phyloP scores from a whole-genome alignment of 225 moss, liverwort and hornwort genomes.

The Polytrichum commune region DNA sequence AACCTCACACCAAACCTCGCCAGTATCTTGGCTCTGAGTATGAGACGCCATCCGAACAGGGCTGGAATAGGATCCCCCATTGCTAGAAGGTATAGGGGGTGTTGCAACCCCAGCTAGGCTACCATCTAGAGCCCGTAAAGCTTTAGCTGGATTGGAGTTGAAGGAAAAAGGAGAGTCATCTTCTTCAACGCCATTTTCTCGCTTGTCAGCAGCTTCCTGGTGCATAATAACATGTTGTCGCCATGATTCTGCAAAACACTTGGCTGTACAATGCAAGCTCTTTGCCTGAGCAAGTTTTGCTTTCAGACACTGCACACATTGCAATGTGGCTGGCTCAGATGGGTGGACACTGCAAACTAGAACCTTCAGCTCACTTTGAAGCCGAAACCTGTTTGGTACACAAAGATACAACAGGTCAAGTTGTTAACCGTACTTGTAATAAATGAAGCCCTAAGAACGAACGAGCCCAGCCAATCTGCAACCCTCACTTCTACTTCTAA shows the following conservation, averaged over 20 bases:
- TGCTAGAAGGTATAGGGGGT: slow-evolving; percentile 19
- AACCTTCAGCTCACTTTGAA: slow-evolving; percentile 91
- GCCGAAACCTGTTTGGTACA: slow-evolving; percentile 78
- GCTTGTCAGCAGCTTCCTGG: slow-evolving; percentile 78
- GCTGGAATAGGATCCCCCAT: slow-evolving; percentile 64
- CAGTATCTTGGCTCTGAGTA: slow-evolving; percentile 53
- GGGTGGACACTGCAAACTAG: slow-evolving; percentile 93
- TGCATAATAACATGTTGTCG: slow-evolving; percentile 90
- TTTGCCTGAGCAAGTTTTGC: slow-evolving; percentile 82
- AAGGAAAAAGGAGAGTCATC: slow-evolving; percentile 58
- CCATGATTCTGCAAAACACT: slow-evolving; percentile 98
- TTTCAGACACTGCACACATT: slow-evolving; percentile 91
- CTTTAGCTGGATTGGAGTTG: slow-evolving; percentile 41
- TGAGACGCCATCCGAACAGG: slow-evolving; percentile 68
- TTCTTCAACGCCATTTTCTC: slow-evolving; percentile 91
- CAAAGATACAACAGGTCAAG: slow-evolving; percentile 6
- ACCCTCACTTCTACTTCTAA: too few relatives aligned
- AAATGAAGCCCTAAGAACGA: too few relatives aligned
- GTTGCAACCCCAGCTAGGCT: slow-evolving; percentile 42
- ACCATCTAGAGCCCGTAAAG: slow-evolving; percentile 41
- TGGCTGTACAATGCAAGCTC: slow-evolving; percentile 93
- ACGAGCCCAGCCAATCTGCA: too few relatives aligned
- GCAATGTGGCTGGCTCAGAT: slow-evolving; percentile 90
- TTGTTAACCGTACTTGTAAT: not conserved
- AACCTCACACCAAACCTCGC: slow-evolving; percentile 94